These are phyloP conservation scores for Musa troglodytarum DNA, from an alignment of 176 grass and related monocot genomes.

Conservation along the genomic window DNA sequence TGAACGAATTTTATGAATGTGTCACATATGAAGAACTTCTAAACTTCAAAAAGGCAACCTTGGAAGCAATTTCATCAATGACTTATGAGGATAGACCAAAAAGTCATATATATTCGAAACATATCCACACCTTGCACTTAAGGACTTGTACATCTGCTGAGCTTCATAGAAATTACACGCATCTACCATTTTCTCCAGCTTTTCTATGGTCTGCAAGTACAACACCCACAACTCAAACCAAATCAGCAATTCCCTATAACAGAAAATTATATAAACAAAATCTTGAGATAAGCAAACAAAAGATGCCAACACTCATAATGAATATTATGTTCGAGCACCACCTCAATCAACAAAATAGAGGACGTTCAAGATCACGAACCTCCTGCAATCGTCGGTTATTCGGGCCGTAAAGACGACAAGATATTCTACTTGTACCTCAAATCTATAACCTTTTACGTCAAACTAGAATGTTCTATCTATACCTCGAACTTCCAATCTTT, in stretches of 20 bases:
- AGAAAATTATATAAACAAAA: not conserved
- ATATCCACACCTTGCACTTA: conserved; percentile 54
- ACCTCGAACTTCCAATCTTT: not conserved
- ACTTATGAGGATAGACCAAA: conserved; percentile 2
- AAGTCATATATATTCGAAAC: not conserved
- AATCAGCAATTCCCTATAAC: not conserved
- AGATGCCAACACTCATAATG: not conserved
- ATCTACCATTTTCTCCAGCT: conserved; percentile 59
- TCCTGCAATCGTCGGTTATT: not conserved
- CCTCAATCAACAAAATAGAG: no score
- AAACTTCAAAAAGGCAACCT: no score
- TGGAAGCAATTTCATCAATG: not conserved
- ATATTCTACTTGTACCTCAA: not conserved
- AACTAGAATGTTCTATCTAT: no score
- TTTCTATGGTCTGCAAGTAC: conserved; percentile 62
- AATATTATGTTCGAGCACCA: no score
- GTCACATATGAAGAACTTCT: no score
- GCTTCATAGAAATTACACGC: conserved; percentile 79
- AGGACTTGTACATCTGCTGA: conserved; percentile 92
- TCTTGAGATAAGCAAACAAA: not conserved
- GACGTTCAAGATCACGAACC: not conserved
- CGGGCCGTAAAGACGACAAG: not conserved
- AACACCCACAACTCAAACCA: conserved; percentile 1
- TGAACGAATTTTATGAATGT: no score
- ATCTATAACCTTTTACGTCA: no score